These are phyloP conservation scores for thale cress (Arabidopsis thaliana) DNA, from an alignment of 345 rosid species.

Conservation along the genomic window TAIR10.1 NC_003071.7:11542501-11543000, in stretches of 20 bases:
- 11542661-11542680: background rate
- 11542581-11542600: constrained; percentile 33
- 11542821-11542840: constrained; percentile 13
- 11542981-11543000: too few species aligned
- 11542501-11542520: constrained; percentile 32
- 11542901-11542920: background rate
- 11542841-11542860: background rate
- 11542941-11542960: background rate
- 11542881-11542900: background rate
- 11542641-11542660: background rate
- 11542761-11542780: constrained; percentile 15
- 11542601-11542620: background rate
- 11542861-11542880: background rate
- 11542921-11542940: background rate
- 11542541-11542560: constrained; percentile 37
- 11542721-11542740: background rate
- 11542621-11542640: background rate
- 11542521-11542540: background rate
- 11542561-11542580: constrained; percentile 5
- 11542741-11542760: constrained; percentile 6
- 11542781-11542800: background rate
- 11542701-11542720: background rate
- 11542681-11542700: background rate
- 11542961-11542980: background rate
- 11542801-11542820: background rate